Conservation (phyloP, 352 stramenopile genomes). For the Phytophthora chlamydospora region DNA sequence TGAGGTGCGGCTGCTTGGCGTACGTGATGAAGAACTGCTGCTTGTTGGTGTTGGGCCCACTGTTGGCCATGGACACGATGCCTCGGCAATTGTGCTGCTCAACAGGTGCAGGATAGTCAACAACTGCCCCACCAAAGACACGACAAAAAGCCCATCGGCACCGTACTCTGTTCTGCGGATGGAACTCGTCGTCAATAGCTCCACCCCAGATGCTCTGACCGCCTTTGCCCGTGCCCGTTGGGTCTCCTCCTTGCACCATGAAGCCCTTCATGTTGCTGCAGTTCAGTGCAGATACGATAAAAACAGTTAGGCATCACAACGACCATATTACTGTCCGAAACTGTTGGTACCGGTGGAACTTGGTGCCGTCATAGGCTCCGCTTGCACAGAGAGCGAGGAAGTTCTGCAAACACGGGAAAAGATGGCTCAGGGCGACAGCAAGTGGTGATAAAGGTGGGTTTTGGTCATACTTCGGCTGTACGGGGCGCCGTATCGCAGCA, state of each 20-base stretch:
- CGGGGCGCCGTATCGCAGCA: slow-evolving; percentile 94
- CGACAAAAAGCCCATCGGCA: neutral
- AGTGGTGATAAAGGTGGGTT: neutral
- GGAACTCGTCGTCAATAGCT: slow-evolving; percentile 92
- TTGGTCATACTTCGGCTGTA: slow-evolving; percentile 72
- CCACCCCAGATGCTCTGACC: slow-evolving; percentile 92
- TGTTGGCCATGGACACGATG: slow-evolving; percentile 94
- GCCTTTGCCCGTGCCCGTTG: slow-evolving; percentile 91
- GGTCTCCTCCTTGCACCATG: slow-evolving; percentile 91
- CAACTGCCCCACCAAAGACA: neutral
- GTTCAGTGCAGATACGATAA: neutral
- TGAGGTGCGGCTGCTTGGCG: slow-evolving; percentile 95
- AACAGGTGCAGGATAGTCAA: slow-evolving; percentile 19
- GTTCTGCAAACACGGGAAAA: slow-evolving; percentile 76
- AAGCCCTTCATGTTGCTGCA: slow-evolving; percentile 88
- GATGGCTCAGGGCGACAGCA: neutral
- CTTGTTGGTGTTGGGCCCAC: slow-evolving; percentile 91
- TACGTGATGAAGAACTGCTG: slow-evolving; percentile 99
- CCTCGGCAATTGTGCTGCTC: slow-evolving; percentile 86
- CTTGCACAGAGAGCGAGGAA: slow-evolving; percentile 96
- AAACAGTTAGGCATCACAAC: neutral
- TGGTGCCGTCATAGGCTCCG: slow-evolving; percentile 90
- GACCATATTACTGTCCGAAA: neutral
- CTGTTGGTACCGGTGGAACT: slow-evolving; percentile 83
- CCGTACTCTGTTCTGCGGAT: slow-evolving; percentile 80